A percentile compares a stretch with the other conserved stretches of the same genome.
These are phyloP conservation scores for Laetiporus sulphureus DNA, from an alignment of 1,284 basidiomycete species.

Conservation along the genomic window DNA sequence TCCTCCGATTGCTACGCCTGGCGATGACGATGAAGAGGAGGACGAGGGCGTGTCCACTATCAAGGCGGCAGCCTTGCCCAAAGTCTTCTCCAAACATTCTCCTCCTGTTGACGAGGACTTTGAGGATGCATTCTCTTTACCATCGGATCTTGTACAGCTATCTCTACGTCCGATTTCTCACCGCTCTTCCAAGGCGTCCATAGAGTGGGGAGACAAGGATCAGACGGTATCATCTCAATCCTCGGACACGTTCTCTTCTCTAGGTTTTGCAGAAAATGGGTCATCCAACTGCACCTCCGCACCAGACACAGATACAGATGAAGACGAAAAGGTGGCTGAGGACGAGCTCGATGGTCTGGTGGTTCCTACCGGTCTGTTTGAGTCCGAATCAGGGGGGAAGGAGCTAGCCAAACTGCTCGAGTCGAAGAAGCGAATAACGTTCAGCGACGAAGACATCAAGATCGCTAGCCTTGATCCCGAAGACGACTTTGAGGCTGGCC, in stretches of 20 bases:
- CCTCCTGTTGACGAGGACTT: slow-evolving; percentile 28
- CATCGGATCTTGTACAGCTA: slow-evolving; percentile 67
- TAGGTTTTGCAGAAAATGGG: slow-evolving; percentile 65
- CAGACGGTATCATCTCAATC: slow-evolving; percentile 76
- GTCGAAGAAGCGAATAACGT: slow-evolving; percentile 58
- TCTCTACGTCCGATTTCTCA: slow-evolving; percentile 71
- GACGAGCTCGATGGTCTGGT: slow-evolving; percentile 74
- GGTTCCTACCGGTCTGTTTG: slow-evolving; percentile 66
- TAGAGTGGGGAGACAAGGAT: slow-evolving; percentile 80
- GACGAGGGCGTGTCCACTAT: slow-evolving; percentile 77
- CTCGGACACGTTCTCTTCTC: slow-evolving; percentile 72
- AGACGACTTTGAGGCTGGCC: slow-evolving; percentile 76
- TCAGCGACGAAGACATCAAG: slow-evolving; percentile 42
- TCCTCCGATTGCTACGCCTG: slow-evolving; percentile 43
- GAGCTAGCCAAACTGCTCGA: slow-evolving; percentile 70
- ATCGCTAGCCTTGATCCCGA: slow-evolving; percentile 57
- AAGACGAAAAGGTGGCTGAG: slow-evolving; percentile 60
- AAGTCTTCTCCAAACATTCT: slow-evolving; percentile 24
- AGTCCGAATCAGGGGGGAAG: slow-evolving; percentile 56
- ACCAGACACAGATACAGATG: slow-evolving; percentile 63
- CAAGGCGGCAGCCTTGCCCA: slow-evolving; percentile 55
- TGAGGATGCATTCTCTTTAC: slow-evolving; percentile 59
- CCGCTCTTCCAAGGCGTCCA: slow-evolving; percentile 69
- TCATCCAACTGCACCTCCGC: slow-evolving; percentile 64
- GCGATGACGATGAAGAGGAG: slow-evolving; percentile 64